Conservation (phyloP, 805 yeast genomes). For the Sungouiella blattae region DNA sequence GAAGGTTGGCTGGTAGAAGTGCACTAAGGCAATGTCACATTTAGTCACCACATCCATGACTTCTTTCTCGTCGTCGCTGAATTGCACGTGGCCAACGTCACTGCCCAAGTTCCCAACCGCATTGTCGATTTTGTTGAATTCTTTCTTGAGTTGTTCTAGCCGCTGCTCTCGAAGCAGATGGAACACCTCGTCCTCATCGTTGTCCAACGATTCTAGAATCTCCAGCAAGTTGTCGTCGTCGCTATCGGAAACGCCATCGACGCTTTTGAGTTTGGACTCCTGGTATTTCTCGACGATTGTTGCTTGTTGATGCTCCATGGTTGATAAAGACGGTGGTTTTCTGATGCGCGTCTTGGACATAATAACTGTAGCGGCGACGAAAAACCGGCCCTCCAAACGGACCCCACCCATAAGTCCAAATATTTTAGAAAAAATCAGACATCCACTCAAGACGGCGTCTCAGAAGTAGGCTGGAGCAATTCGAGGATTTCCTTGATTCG, state of each 20-base stretch:
- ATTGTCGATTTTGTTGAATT: constrained; percentile 33
- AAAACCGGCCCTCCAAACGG: too few species aligned
- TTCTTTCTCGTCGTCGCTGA: constrained; percentile 49
- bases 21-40: constrained; percentile 40
- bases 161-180: constrained; percentile 60
- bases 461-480: too few species aligned
- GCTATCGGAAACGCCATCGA: constrained; percentile 10
- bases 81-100: constrained; percentile 29
- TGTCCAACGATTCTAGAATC: constrained; percentile 40
- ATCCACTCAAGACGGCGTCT: too few species aligned
- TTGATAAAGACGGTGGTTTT: too few species aligned
- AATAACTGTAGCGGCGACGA: too few species aligned
- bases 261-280: constrained; percentile 30
- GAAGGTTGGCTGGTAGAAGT: constrained; percentile 62
- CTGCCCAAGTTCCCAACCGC: constrained; percentile 25
- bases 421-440: too few species aligned
- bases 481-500: constrained; percentile 16
- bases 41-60: constrained; percentile 50
- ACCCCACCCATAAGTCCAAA: too few species aligned
- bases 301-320: too few species aligned
- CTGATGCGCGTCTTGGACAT: too few species aligned
- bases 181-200: constrained; percentile 40
- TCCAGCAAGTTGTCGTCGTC: constrained; percentile 46
- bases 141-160: constrained; percentile 50
- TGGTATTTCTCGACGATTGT: constrained; percentile 45